A percentile compares a stretch with the other conserved stretches of the same genome.
Conservation (phyloP, 768 basidiomycete species). For the Amanita rubescens region DNA sequence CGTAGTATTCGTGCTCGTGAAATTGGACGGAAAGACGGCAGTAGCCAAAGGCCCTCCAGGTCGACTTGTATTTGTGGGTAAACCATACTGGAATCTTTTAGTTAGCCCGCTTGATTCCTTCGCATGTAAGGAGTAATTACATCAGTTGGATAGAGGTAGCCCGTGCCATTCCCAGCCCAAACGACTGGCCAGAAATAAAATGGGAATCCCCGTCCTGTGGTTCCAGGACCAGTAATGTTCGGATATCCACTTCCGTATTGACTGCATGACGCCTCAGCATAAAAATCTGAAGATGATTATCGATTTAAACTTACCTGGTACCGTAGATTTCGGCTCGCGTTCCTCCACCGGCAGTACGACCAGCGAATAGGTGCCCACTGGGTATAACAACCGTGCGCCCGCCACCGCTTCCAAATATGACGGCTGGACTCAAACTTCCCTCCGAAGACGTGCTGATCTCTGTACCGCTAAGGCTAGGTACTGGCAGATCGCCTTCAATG, state of each 20-base stretch:
- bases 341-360: slow-evolving; percentile 46
- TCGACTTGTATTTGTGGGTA: slow-evolving; percentile 34
- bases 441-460: slow-evolving; percentile 13
- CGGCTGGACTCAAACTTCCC: slow-evolving; percentile 16
- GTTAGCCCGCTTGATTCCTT: not conserved
- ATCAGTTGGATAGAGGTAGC: slow-evolving; percentile 14
- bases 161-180: slow-evolving; percentile 31
- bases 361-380: slow-evolving; percentile 36
- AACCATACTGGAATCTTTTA: not conserved
- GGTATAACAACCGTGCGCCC: slow-evolving; percentile 30
- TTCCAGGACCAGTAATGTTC: slow-evolving; percentile 36
- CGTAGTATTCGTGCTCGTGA: slow-evolving; percentile 30
- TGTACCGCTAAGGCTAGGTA: too few relatives aligned
- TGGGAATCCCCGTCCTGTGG: slow-evolving; percentile 46
- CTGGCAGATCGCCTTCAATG: slow-evolving; percentile 14
- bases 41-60: slow-evolving; percentile 41
- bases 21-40: slow-evolving; percentile 35
- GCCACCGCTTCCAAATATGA: slow-evolving; percentile 24
- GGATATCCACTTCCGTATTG: slow-evolving; percentile 62
- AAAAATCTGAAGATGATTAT: slow-evolving; percentile 8
- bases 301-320: slow-evolving; percentile 26
- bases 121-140: not conserved
- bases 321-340: slow-evolving; percentile 38
- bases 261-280: slow-evolving; percentile 20
- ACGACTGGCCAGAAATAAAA: slow-evolving; percentile 61